phyloP scores from a whole-genome alignment of 176 grass and related monocot genomes.

The Microstegium vimineum region DNA sequence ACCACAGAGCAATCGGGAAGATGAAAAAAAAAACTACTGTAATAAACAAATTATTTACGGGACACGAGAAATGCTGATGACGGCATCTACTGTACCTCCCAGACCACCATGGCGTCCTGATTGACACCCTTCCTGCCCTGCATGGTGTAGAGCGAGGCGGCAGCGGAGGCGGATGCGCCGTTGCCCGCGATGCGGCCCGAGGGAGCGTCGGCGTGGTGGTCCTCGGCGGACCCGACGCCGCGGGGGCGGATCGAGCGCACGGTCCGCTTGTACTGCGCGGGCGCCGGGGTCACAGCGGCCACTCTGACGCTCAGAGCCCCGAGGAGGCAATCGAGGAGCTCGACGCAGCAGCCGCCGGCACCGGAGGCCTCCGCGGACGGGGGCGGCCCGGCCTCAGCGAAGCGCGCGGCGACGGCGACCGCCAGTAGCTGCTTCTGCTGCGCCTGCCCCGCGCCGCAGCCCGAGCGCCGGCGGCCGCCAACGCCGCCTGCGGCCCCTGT shows the following conservation, averaged over 20 bases:
- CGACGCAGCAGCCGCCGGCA: slow-evolving; percentile 31
- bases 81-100: slow-evolving; percentile 38
- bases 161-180: slow-evolving; percentile 41
- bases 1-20: neutral
- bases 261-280: slow-evolving; percentile 22
- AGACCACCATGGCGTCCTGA: slow-evolving; percentile 92
- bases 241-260: slow-evolving; percentile 22
- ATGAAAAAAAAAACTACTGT: neutral
- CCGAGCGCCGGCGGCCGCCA: slow-evolving; percentile 7
- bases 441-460: slow-evolving; percentile 16
- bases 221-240: slow-evolving; percentile 18
- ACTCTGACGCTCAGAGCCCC: slow-evolving; percentile 46
- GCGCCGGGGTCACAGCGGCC: neutral
- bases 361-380: slow-evolving; percentile 7
- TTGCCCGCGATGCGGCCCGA: slow-evolving; percentile 50
- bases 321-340: slow-evolving; percentile 62
- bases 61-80: neutral
- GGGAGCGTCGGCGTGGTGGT: neutral
- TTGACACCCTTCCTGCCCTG: slow-evolving; percentile 93
- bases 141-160: slow-evolving; percentile 75
- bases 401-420: slow-evolving; percentile 39
- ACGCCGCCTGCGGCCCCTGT: neutral
- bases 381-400: neutral
- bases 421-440: slow-evolving; percentile 39
- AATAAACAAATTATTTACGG: neutral